phyloP scores from a whole-genome alignment of 2,329 filamentous ascomycete species.

The Malbranchea zuffiana region DNA sequence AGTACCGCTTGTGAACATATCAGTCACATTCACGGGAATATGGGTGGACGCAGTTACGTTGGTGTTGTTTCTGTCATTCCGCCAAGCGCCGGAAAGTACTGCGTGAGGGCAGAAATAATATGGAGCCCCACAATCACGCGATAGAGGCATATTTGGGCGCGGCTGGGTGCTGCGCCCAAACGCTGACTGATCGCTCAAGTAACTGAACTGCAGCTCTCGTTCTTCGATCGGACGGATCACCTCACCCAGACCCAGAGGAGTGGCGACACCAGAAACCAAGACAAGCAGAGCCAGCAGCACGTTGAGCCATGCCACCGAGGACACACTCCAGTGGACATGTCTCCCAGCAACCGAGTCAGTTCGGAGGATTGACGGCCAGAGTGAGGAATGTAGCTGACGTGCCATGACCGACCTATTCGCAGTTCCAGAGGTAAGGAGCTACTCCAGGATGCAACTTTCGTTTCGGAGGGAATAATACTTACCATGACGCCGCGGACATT shows the following conservation, averaged over 20 bases:
- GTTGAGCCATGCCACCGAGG: constrained; percentile 11
- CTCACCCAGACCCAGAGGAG: constrained; percentile 32
- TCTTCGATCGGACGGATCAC: constrained; percentile 22
- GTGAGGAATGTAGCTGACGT: background rate
- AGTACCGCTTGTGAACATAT: constrained; percentile 26
- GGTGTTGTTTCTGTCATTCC: constrained; percentile 11
- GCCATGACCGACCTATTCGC: constrained; percentile 1
- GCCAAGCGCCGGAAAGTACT: background rate
- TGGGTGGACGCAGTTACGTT: constrained; percentile 1
- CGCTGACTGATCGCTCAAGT: constrained; percentile 24
- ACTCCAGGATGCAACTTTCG: too few relatives aligned
- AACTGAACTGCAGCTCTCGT: too few relatives aligned
- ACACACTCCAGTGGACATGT: constrained; percentile 1
- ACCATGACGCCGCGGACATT: too few relatives aligned
- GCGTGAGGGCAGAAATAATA: too few relatives aligned
- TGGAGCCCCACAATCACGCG: constrained; percentile 19
- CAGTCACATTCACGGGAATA: constrained; percentile 21
- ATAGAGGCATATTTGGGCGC: constrained; percentile 18
- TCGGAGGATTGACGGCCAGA: constrained; percentile 1
- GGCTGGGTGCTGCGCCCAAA: constrained; percentile 27
- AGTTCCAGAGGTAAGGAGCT: too few relatives aligned
- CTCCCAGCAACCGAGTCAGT: background rate
- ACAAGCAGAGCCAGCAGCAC: constrained; percentile 21
- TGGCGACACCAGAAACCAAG: constrained; percentile 29
- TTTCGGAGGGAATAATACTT: too few relatives aligned